Percentiles rank a stretch among this genome's conserved stretches.
Conservation (phyloP, 2,329 filamentous ascomycete species). For the Didymella sp. region DNA sequence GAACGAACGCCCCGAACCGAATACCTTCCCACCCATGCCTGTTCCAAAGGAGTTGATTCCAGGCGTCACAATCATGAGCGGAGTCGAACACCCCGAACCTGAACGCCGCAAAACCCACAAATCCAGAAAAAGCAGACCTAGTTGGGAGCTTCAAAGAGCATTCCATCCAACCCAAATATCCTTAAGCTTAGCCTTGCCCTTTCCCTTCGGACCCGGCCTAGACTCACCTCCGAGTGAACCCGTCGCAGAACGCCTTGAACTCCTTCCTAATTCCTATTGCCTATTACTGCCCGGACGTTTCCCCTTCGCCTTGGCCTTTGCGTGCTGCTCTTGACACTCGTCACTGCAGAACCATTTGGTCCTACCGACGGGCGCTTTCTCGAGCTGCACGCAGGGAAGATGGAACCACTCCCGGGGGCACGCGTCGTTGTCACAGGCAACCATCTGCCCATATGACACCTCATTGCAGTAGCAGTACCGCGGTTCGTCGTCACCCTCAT, state of each 20-base stretch:
- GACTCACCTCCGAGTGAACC: constrained; percentile 38
- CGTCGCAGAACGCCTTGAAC: constrained; percentile 48
- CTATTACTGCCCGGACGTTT: constrained; percentile 48
- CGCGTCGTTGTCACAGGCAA: constrained; percentile 70
- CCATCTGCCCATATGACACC: constrained; percentile 71
- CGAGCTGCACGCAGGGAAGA: constrained; percentile 68
- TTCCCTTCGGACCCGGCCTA: constrained; percentile 42
- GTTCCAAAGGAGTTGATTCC: constrained; percentile 18
- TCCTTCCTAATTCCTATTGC: constrained; percentile 51
- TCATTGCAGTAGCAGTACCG: constrained; percentile 71
- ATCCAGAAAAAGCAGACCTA: constrained; percentile 33
- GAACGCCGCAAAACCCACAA: constrained; percentile 29
- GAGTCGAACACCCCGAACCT: constrained; percentile 21
- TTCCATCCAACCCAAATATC: constrained; percentile 49
- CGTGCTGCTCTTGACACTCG: constrained; percentile 46
- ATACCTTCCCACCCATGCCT: constrained; percentile 14
- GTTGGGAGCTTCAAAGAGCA: constrained; percentile 41
- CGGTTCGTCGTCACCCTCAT: constrained; percentile 58
- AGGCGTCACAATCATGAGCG: constrained; percentile 23
- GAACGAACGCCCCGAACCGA: constrained; percentile 16
- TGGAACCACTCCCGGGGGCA: constrained; percentile 73
- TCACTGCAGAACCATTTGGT: constrained; percentile 52
- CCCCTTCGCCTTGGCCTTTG: constrained; percentile 43
- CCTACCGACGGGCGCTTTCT: constrained; percentile 60
- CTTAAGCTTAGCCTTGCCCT: constrained; percentile 42